A percentile compares a stretch with the other conserved stretches of the same genome.
phyloP scores from a whole-genome alignment of 805 yeast genomes.

The Metschnikowia peoriensis region DNA sequence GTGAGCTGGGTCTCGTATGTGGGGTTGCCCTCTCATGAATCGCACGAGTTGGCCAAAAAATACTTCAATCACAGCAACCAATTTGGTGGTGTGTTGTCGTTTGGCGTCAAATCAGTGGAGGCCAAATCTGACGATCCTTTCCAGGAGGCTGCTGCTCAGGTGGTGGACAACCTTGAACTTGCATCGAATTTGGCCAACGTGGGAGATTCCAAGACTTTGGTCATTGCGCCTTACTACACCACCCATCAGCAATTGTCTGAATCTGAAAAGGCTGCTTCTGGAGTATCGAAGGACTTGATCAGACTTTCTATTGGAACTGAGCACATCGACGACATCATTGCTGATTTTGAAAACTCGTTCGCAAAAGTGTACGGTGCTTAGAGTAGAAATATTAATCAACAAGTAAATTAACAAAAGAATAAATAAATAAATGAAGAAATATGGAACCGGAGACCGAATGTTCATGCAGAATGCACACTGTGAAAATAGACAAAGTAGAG shows the following conservation, averaged over 20 bases:
- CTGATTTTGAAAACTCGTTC: constrained; percentile 66
- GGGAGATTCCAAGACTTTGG: constrained; percentile 94
- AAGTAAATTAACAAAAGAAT: neutral
- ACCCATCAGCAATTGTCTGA: constrained; percentile 90
- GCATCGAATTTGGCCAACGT: constrained; percentile 95
- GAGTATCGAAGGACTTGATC: constrained; percentile 85
- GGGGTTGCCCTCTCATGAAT: constrained; percentile 76
- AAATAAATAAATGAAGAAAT: neutral
- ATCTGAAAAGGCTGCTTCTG: constrained; percentile 76
- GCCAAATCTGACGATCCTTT: constrained; percentile 54
- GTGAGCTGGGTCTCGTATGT: constrained; percentile 92
- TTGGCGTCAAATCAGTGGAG: constrained; percentile 72
- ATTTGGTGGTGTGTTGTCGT: constrained; percentile 84
- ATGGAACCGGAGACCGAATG: neutral
- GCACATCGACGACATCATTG: constrained; percentile 22
- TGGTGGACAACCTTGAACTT: constrained; percentile 78
- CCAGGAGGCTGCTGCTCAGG: constrained; percentile 74
- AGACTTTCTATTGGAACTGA: constrained; percentile 47
- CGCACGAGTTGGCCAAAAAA: constrained; percentile 80
- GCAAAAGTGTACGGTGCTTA: constrained; percentile 47
- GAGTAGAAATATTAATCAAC: neutral
- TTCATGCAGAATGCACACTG: neutral
- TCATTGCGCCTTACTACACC: constrained; percentile 93
- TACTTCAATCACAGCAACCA: constrained; percentile 55
- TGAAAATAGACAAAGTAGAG: constrained; percentile 2